Conservation (phyloP, 345 rosid genomes). For the Ceriops zippeliana region DNA sequence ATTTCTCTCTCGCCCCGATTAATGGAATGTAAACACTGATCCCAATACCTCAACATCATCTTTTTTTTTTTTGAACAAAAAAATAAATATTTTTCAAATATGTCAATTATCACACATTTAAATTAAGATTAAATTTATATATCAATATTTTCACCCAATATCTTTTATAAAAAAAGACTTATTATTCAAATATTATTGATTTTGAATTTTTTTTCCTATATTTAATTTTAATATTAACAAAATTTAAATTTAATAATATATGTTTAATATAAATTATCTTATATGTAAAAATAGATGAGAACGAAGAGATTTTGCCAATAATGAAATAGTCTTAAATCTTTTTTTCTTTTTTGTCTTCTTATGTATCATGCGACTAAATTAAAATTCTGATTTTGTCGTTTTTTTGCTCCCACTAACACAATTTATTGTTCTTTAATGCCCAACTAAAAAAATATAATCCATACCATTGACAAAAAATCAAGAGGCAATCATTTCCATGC, state of each 20-base stretch:
- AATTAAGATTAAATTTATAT: no score
- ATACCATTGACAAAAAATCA: background rate
- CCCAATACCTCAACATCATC: constrained; percentile 42
- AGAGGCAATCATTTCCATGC: constrained; percentile 12
- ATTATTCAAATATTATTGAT: no score
- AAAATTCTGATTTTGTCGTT: constrained; percentile 26
- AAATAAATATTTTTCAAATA: no score
- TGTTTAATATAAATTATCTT: no score
- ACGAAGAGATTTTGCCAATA: no score
- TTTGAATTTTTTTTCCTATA: no score
- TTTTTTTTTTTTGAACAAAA: background rate
- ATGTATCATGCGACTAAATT: background rate
- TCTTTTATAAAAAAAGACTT: no score
- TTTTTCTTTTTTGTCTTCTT: constrained; percentile 31
- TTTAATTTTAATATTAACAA: no score
- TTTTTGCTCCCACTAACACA: constrained; percentile 33
- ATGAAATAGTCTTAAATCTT: background rate
- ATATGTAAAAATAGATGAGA: no score
- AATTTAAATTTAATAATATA: no score
- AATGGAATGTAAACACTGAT: constrained; percentile 37
- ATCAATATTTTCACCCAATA: no score
- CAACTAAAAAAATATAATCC: background rate
- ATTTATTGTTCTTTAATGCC: constrained; percentile 6
- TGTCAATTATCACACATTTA: no score
- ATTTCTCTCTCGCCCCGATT: constrained; percentile 5